Conservation (phyloP, 2,329 filamentous ascomycete species). For the Paracoccidioides brasiliensis region DNA sequence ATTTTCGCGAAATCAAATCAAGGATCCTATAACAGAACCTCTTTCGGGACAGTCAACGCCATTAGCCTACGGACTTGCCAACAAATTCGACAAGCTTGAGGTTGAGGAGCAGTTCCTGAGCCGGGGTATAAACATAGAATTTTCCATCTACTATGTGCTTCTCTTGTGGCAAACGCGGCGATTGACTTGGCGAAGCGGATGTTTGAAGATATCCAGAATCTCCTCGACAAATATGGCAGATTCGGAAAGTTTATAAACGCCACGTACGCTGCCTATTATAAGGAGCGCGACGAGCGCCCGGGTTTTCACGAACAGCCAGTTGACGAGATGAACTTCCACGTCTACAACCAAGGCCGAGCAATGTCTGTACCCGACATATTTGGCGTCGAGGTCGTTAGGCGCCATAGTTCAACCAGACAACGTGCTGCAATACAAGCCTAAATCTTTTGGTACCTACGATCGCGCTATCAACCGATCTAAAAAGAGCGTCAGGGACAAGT, state of each 20-base stretch:
- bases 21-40: neutral
- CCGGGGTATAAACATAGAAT: slow-evolving; percentile 10
- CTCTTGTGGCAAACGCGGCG: slow-evolving; percentile 18
- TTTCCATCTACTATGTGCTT: slow-evolving; percentile 14
- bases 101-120: slow-evolving; percentile 26
- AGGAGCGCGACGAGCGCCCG: slow-evolving; percentile 5
- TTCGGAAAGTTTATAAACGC: slow-evolving; percentile 6
- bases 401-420: slow-evolving; percentile 1
- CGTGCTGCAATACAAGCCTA: slow-evolving; percentile 9
- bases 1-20: neutral
- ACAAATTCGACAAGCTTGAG: slow-evolving; percentile 24
- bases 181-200: slow-evolving; percentile 16
- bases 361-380: slow-evolving; percentile 10
- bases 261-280: slow-evolving; percentile 7
- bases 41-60: neutral
- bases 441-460: slow-evolving; percentile 11
- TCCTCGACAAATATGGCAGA: slow-evolving; percentile 10
- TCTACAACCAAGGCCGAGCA: slow-evolving; percentile 10
- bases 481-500: slow-evolving; percentile 21
- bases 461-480: slow-evolving; percentile 8
- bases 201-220: slow-evolving; percentile 13
- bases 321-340: slow-evolving; percentile 11
- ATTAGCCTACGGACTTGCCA: slow-evolving; percentile 9
- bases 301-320: slow-evolving; percentile 4
- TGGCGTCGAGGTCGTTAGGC: slow-evolving; percentile 8